Base-by-base conservation (phyloP, 768 basidiomycete species). In the Kwoniella sp. region DNA sequence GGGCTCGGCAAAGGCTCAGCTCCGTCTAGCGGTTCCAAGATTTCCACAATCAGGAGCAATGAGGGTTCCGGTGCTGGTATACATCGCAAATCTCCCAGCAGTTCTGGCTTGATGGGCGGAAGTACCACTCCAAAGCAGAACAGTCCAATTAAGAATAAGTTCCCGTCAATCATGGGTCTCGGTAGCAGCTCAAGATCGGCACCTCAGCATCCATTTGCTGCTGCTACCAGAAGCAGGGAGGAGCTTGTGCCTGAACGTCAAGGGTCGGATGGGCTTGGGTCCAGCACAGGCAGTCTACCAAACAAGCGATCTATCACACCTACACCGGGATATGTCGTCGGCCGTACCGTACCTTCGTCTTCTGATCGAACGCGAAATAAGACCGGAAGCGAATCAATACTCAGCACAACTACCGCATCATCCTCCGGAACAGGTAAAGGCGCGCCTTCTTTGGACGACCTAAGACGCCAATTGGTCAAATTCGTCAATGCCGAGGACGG, bases 401-500 rank as follows among this genome's bases (percentile, higher is more conserved):
- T 48, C 6, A 64, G 62, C 40, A 57, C 33, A 1, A 57, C 47
- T 24, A 62, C 60, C 0, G 22, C 27, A n/a, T 64, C 62, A 27
- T 56, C 62, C 5, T 37, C 26, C 19, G 26, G 30, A 10, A 22
- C 65, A 55, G 48, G 37, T 55, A 46, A 59, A 58, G 29, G 82
- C 85, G 24, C 87, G 8, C 52, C 49, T 1, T 59, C 88, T 0
- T 80, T 90, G 19, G 90, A 92, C 52, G 91, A 94, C 65, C 82
- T 94, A 58, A 84, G 90, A 51, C 84, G 88, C 60, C 92, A 90
- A 78, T 82, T 91, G 22, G 88, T 99, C 73, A 97, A 93, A 77
- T 96, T 99, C 76, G 83, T 79, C 58, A 83, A 93, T 46, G 88
- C 88, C 1, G 93, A 92, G 12, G 92, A 91, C 71, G 88, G 88